phyloP scores from a whole-genome alignment of 78 protist species.

The Dictyostelium citrinum region DNA sequence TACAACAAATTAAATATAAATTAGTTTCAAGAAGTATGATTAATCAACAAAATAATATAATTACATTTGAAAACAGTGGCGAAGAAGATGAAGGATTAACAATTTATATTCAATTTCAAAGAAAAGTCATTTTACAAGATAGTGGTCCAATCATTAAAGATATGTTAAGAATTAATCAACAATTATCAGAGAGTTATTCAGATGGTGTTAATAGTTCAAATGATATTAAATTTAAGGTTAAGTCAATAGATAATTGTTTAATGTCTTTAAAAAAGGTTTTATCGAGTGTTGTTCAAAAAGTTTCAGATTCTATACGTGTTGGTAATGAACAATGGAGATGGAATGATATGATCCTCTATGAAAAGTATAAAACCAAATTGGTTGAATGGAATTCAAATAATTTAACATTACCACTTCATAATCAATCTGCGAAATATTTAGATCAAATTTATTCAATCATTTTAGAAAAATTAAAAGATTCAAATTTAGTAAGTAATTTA shows the following conservation, averaged over 20 bases:
- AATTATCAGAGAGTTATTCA: neutral
- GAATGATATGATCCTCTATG: slow-evolving; percentile 3
- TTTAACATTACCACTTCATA: slow-evolving; percentile 25
- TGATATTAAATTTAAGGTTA: neutral
- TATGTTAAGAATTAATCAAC: slow-evolving; percentile 16
- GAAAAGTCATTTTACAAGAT: neutral
- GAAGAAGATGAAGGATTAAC: slow-evolving; percentile 60
- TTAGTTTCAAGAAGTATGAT: neutral
- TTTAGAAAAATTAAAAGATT: slow-evolving; percentile 47
- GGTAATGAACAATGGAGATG: slow-evolving; percentile 26
- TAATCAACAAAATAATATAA: neutral
- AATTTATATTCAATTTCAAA: slow-evolving; percentile 7
- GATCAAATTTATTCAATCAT: slow-evolving; percentile 45
- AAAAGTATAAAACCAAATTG: neutral
- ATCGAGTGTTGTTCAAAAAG: neutral
- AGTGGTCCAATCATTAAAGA: slow-evolving; percentile 32
- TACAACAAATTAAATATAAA: slow-evolving; percentile 12
- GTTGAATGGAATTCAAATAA: neutral
- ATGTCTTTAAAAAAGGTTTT: slow-evolving; percentile 20
- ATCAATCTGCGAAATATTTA: slow-evolving; percentile 40
- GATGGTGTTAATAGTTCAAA: neutral
- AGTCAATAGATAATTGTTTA: slow-evolving; percentile 24
- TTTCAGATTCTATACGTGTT: neutral
- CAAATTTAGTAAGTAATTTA: neutral
- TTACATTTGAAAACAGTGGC: too few species aligned